A percentile compares a stretch with the other conserved stretches of the same genome.
Evolutionary conservation across 495 filamentous ascomycete genomes (phyloP).

Genomic region (Umbilicaria muhlenbergii): DNA sequence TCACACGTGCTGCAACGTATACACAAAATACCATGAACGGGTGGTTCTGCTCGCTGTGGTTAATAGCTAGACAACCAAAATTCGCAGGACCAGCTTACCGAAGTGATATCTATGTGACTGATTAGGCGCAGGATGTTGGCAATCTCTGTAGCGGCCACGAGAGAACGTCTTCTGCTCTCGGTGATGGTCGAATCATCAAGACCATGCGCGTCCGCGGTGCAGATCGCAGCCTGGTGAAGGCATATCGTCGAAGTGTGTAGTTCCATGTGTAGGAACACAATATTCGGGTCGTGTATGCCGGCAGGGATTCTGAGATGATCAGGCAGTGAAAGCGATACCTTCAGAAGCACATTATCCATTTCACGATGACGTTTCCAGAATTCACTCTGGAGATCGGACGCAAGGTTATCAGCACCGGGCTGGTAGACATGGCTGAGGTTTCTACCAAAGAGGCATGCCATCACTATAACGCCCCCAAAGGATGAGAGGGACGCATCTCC

Average conservation of each 20-base stretch:
- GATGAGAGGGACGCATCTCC: conserved; percentile 58
- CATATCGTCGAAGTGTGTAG: conserved; percentile 96
- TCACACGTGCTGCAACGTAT: conserved; percentile 87
- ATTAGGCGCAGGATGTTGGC: conserved; percentile 95
- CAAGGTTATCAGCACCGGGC: conserved; percentile 64
- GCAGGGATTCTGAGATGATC: conserved; percentile 65
- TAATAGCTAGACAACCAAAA: not conserved
- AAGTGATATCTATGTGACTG: conserved; percentile 70
- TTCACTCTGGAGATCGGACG: conserved; percentile 79
- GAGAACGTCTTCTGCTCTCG: conserved; percentile 84
- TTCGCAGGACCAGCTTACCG: conserved; percentile 38
- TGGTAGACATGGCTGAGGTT: conserved; percentile 91
- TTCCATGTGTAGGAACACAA: conserved; percentile 91
- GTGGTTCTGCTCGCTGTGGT: conserved; percentile 56
- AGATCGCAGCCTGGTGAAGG: conserved; percentile 93
- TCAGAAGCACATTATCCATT: conserved; percentile 80
- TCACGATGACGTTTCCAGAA: conserved; percentile 91
- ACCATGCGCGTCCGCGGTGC: conserved; percentile 84
- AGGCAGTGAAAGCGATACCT: conserved; percentile 71
- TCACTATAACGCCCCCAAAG: conserved; percentile 66
- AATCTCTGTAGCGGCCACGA: conserved; percentile 86
- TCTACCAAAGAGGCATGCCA: conserved; percentile 83
- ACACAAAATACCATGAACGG: conserved; percentile 93
- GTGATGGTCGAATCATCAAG: conserved; percentile 60
- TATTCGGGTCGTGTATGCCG: conserved; percentile 65